Evolutionary conservation across 2,329 filamentous ascomycete species (phyloP), one percentile per base, ranked within the genome.

Genomic region (Arthrobotrys musiformis): DNA sequence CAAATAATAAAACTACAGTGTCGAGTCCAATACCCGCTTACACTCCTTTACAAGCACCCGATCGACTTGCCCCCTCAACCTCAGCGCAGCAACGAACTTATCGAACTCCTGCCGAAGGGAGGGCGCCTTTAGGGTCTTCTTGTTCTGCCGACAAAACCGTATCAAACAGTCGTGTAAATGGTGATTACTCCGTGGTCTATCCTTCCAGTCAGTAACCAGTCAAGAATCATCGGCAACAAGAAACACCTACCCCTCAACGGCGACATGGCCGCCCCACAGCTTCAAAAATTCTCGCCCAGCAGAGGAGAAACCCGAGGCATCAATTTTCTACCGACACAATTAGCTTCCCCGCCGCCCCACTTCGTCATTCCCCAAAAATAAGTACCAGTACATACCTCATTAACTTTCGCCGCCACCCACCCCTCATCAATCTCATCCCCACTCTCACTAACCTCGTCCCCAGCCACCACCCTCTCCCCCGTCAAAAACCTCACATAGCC

Each of bases 401-500:
- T 26, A 22, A 64, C n/a, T 48, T 15, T 44, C 17, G 35, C 17
- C 9, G 35, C 1, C 26, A 64, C 35, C 58, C 58, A 72, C 2
- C 6, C 17, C 46, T 72, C 68, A 13, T 72, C 68, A 5, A 72
- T 48, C 7, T 72, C 68, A 48, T 72, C 68, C 3, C 19, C 68
- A 58, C 68, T 72, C 17, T 72, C 68, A 17, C 46, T 37, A 2
- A 72, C 24, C 13, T 72, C 58, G 17, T 72, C 58, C 4, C 68
- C 68, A 13, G 58, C 58, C 3, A n/a, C 8, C n/a, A 58, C 48
- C 7, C 9, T 30, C 19, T 40, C 37, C 4, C 28, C 44, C 17
- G 58, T 72, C 26, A 26, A 17, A 64, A 72, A 72, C n/a, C 58
- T 64, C 35, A 72, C 48, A 58, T 56, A 72, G 0, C 40, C 93